A percentile compares a stretch with the other conserved stretches of the same genome.
phyloP scores from a whole-genome alignment of 2,329 filamentous ascomycete genomes.

The Cytospora chrysosperma region DNA sequence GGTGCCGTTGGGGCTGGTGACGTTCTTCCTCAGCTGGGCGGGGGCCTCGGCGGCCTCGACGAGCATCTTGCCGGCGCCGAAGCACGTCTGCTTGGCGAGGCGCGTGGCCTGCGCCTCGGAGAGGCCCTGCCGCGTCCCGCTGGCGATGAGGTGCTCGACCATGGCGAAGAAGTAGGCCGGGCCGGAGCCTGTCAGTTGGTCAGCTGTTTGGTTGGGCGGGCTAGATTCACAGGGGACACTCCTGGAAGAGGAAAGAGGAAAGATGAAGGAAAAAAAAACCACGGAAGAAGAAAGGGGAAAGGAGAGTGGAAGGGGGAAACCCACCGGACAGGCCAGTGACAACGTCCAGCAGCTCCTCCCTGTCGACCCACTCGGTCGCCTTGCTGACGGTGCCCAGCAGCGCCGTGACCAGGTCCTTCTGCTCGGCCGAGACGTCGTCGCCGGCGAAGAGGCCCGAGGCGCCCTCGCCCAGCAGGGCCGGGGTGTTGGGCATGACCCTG shows the following conservation, averaged over 20 bases:
- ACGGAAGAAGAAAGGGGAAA: background rate
- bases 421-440: conserved; percentile 40
- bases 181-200: conserved; percentile 41
- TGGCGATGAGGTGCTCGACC: conserved; percentile 50
- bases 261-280: background rate
- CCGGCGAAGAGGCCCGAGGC: conserved; percentile 47
- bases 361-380: conserved; percentile 49
- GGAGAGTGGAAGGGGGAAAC: conserved; percentile 20
- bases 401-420: conserved; percentile 42
- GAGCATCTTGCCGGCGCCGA: conserved; percentile 52
- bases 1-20: conserved; percentile 53
- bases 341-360: conserved; percentile 49
- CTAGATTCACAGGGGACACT: no score
- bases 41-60: conserved; percentile 46
- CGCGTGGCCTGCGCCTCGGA: conserved; percentile 48
- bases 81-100: conserved; percentile 49
- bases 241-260: background rate
- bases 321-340: conserved; percentile 50
- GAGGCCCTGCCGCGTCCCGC: conserved; percentile 44
- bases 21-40: conserved; percentile 48
- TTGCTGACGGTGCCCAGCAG: conserved; percentile 48
- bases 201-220: background rate
- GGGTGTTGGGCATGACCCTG: conserved; percentile 55
- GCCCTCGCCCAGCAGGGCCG: conserved; percentile 50
- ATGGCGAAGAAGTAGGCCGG: conserved; percentile 55